phyloP scores from a whole-genome alignment of 2,329 filamentous ascomycete species.

The Colletotrichum filicis region DNA sequence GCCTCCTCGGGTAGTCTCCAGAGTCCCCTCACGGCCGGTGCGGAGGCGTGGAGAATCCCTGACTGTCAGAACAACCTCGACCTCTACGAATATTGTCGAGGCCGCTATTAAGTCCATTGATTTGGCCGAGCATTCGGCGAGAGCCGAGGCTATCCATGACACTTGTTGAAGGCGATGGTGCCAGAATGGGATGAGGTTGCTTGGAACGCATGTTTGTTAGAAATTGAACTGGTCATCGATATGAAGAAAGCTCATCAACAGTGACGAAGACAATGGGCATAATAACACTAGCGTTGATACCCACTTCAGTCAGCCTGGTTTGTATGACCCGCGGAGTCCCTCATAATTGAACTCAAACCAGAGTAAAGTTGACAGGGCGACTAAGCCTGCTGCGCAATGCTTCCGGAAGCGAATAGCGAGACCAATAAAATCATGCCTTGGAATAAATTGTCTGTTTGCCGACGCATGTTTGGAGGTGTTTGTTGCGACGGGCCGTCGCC shows the following conservation, averaged over 20 bases:
- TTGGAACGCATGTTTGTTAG: neutral
- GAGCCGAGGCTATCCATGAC: neutral
- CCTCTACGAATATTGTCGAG: neutral
- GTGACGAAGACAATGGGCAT: neutral
- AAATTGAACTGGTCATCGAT: neutral
- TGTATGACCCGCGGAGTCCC: neutral
- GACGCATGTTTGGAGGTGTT: neutral
- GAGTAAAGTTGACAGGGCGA: neutral
- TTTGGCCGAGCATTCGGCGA: neutral
- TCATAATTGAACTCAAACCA: neutral
- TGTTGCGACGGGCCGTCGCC: neutral
- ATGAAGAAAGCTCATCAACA: neutral
- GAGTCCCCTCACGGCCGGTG: conserved; percentile 14
- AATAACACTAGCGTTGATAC: neutral
- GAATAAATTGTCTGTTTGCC: neutral
- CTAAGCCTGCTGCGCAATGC: neutral
- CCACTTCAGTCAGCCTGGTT: neutral
- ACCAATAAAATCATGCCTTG: neutral
- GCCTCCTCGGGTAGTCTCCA: conserved; percentile 28
- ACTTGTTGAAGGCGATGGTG: neutral
- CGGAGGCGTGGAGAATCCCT: conserved; percentile 31
- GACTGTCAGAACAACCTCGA: neutral
- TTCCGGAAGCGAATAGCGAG: neutral
- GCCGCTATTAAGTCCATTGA: neutral
- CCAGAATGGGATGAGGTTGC: neutral